These are phyloP conservation scores for Ustilago curta DNA, from an alignment of 1,284 basidiomycete genomes.

Conservation along the genomic window DNA sequence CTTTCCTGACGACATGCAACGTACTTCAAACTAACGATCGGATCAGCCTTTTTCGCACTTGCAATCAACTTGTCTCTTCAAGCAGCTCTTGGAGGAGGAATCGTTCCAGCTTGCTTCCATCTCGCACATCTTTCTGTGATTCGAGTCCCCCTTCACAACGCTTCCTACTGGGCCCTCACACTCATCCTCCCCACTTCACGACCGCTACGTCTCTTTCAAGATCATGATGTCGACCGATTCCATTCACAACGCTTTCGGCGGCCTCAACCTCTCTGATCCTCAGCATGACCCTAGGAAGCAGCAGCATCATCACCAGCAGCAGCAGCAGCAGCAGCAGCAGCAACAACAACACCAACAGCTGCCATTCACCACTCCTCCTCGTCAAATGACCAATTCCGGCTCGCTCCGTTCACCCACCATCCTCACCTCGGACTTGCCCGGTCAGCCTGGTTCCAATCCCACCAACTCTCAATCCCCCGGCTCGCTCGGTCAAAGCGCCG, in stretches of 20 bases:
- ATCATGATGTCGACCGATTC: slow-evolving; percentile 49
- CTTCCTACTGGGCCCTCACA: too few species aligned
- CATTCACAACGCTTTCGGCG: slow-evolving; percentile 39
- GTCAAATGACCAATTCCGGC: slow-evolving; percentile 16
- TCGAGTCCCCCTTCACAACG: neutral
- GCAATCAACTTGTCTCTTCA: neutral
- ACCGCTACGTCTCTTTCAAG: neutral
- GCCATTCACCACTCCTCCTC: slow-evolving; percentile 25
- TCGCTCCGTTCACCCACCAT: slow-evolving; percentile 43
- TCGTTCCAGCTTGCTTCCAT: neutral
- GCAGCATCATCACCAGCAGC: slow-evolving; percentile 15
- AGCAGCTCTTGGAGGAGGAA: neutral
- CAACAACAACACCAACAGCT: slow-evolving; percentile 16
- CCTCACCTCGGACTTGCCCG: slow-evolving; percentile 28
- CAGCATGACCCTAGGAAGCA: slow-evolving; percentile 40
- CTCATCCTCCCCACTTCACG: neutral
- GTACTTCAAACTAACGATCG: slow-evolving; percentile 2
- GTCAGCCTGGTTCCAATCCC: slow-evolving; percentile 24
- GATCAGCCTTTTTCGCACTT: neutral
- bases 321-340: slow-evolving; percentile 20
- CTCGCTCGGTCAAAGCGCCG: slow-evolving; percentile 49
- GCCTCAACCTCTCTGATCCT: slow-evolving; percentile 35
- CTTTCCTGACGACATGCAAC: slow-evolving; percentile 5
- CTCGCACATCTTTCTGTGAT: neutral
- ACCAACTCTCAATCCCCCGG: slow-evolving; percentile 16